Evolutionary conservation across 2,329 filamentous ascomycete genomes (phyloP), one percentile per base, ranked within the genome.

Genomic region (Pezizomycotina sp.): DNA sequence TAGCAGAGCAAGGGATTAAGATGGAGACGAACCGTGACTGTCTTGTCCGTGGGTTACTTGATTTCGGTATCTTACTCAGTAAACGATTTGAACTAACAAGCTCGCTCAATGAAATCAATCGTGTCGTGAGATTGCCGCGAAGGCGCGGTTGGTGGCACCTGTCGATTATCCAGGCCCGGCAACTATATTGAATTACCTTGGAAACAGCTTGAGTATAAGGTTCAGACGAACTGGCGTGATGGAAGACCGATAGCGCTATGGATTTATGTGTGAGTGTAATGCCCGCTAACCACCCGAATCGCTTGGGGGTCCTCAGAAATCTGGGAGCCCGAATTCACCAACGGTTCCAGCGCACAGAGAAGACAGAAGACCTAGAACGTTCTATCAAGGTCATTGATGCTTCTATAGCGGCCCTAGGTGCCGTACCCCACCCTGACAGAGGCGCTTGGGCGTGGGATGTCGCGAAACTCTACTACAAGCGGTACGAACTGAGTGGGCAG

Each of bases 401-500:
- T 28, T n/a, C 7, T n/a, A n/a, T 34, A 12, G 27, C 30, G 18
- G 29, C 36, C 4, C 9, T 34, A 16, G 12, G 19, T 7, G 16
- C 12, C 14, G 25, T 19, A 27, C 18, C 36, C 20, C 9, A 31
- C 10, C 21, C 27, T 25, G 13, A 19, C 4, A 27, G 19, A 26
- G 12, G 21, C 14, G 7, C 3, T 5, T 19, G n/a, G 28, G 9
- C 30, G 12, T 23, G 6, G 8, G 34, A 22, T 19, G 24, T 34
- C 22, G 27, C 16, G 5, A 22, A 6, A 9, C 6, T 10, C 8
- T 14, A 28, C 15, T 8, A 14, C 2, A 13, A 3, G 3, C 23
- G 30, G 24, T 34, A 28, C 24, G 30, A 34, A 22, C 29, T 13
- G 29, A 33, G 23, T 21, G 24, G 22, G 8, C 27, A 12, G 2